These are phyloP conservation scores for Saraca asoca DNA, from an alignment of 331 rosid species.

Conservation along the genomic window DNA sequence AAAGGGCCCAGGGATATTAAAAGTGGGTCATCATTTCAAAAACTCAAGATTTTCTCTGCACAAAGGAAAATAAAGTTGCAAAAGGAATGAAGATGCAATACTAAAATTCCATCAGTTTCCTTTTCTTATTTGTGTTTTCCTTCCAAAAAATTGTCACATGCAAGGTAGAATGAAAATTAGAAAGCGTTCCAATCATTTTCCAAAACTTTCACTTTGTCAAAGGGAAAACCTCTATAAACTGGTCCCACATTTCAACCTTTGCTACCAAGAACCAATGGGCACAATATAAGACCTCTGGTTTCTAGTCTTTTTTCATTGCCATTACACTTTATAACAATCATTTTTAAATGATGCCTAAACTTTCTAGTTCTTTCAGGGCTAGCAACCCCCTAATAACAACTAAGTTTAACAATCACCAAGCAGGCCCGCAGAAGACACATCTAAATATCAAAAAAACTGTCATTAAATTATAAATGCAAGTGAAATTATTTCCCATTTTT, in stretches of 20 bases:
- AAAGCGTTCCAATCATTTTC: not conserved
- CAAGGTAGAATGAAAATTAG: not conserved
- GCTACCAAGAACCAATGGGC: not conserved
- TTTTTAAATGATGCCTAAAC: not conserved
- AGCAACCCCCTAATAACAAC: not conserved
- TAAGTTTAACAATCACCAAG: conserved; percentile 5
- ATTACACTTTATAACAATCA: not conserved
- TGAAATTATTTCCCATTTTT: conserved; percentile 5
- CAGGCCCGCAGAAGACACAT: conserved; percentile 1
- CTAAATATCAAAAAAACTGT: not conserved
- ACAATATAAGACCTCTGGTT: not conserved
- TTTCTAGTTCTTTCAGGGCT: conserved; percentile 7
- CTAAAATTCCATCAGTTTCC: not conserved
- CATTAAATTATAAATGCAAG: conserved; percentile 7
- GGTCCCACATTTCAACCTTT: conserved; percentile 7
- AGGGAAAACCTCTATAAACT: not conserved
- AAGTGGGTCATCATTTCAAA: no score
- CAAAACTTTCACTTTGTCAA: not conserved
- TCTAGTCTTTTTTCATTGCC: conserved; percentile 5
- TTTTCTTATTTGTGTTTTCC: not conserved
- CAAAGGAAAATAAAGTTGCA: no score
- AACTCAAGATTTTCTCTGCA: no score
- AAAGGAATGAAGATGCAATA: not conserved
- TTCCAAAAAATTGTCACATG: not conserved
- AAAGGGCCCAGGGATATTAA: no score